Base-by-base conservation (phyloP, 306 rosid species). In the Quercus agrifolia region DNA sequence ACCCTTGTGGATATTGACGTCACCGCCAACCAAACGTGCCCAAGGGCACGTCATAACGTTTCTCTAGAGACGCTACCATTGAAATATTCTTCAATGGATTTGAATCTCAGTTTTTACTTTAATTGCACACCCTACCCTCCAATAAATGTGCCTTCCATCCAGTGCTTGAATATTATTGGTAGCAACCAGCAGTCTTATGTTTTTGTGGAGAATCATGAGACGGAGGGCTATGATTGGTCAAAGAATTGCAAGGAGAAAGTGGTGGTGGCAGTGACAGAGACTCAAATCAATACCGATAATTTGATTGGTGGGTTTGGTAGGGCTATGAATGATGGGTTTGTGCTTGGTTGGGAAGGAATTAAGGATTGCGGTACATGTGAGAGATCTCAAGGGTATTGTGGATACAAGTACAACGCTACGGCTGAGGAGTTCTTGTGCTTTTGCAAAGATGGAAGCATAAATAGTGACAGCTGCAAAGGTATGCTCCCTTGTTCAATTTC, bases 291-390 rank as follows among this genome's bases (percentile, higher is more conserved):
- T 56, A n/a, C 0, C 0, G 0, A 0, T 5, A 0, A 56, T 56
- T 18, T 56, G 0, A n/a, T 0, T 56, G 1, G 0, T n/a, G 0
- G 25, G 61, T 56, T 56, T 56, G 4, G 0, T 56, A 4, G 0
- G 61, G 61, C 21, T 2, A 19, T 56, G 21, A 56, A 56, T 2
- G 21, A 19, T 19, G 61, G 61, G 0, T 56, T 56, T 2, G 0
- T n/a, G 61, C 61, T 56, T 56, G 11, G 6, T 56, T 56, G 61
- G 61, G n/a, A n/a, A n/a, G n/a, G n/a, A n/a, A n/a, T 5, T 5
- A 1, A 5, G 23, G 59, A 56, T 19, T 56, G 59, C 2, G 8
- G 0, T 56, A 0, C 59, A 0, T 56, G 61, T 6, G 25, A 56
- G 25, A 2, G 0, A 1, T 56, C 61, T 20, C 1, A 20, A 2